A percentile compares a stretch with the other conserved stretches of the same genome.
These are phyloP conservation scores for Plasmodium reichenowi DNA, from an alignment of 169 alveolate species.

Conservation along the genomic window DNA sequence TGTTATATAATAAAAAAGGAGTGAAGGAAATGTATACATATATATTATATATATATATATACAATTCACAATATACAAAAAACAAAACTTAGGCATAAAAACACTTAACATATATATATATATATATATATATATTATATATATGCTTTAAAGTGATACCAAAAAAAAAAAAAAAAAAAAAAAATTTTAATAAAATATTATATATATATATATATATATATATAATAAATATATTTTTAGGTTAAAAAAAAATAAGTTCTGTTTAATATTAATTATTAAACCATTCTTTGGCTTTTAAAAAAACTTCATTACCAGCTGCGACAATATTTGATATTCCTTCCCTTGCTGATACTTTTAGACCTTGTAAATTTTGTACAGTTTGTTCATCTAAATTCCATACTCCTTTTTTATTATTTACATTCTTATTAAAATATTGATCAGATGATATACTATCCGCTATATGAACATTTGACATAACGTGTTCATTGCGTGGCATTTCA, in stretches of 20 bases:
- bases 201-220: neutral
- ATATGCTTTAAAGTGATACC: neutral
- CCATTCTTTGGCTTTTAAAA: constrained; percentile 87
- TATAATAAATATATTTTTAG: constrained; percentile 26
- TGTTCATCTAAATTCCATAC: constrained; percentile 82
- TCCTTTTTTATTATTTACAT: constrained; percentile 61
- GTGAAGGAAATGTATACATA: neutral
- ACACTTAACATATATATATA: neutral
- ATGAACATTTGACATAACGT: constrained; percentile 31
- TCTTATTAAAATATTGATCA: constrained; percentile 85
- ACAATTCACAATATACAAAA: too few species aligned
- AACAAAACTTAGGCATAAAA: too few species aligned
- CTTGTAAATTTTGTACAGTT: constrained; percentile 83
- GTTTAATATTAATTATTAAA: constrained; percentile 67
- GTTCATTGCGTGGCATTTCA: constrained; percentile 64
- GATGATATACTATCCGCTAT: constrained; percentile 80
- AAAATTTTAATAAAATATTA: neutral
- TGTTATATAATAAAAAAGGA: neutral
- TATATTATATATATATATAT: neutral
- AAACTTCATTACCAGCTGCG: constrained; percentile 81
- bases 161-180: constrained; percentile 31
- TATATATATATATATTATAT: neutral
- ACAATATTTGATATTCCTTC: constrained; percentile 84
- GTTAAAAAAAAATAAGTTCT: constrained; percentile 24
- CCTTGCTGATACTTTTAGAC: constrained; percentile 74